Percentiles rank a stretch among this genome's conserved stretches.
phyloP scores from a whole-genome alignment of 352 stramenopile genomes.

The Lagenidium giganteum region DNA sequence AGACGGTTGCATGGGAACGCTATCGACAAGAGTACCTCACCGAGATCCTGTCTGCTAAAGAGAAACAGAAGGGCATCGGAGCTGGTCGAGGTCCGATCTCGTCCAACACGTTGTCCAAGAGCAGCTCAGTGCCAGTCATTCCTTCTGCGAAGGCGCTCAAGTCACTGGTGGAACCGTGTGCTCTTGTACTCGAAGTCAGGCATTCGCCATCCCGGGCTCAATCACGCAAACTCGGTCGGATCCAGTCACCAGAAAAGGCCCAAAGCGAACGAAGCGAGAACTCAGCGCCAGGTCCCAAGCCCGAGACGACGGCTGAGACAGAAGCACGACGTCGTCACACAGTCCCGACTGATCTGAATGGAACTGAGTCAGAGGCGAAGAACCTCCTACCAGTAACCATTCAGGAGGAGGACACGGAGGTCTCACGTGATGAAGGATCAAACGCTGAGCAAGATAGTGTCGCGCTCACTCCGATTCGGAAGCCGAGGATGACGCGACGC shows the following conservation, averaged over 20 bases:
- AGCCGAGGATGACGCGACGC: slow-evolving; percentile 1
- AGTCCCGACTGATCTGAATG: no score
- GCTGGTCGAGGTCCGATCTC: slow-evolving; percentile 13
- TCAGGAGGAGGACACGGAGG: no score
- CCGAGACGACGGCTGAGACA: no score
- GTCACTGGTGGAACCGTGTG: slow-evolving; percentile 12
- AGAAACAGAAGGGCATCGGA: slow-evolving; percentile 10
- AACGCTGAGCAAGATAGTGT: slow-evolving; percentile 4
- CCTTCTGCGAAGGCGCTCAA: slow-evolving; percentile 8
- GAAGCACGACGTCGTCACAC: no score
- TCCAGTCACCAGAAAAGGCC: neutral
- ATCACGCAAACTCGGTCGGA: slow-evolving; percentile 5
- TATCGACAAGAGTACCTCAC: slow-evolving; percentile 64
- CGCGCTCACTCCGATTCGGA: neutral
- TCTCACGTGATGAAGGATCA: no score
- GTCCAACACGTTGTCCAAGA: slow-evolving; percentile 15
- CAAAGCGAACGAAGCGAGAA: no score
- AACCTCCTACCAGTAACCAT: no score
- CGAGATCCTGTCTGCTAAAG: slow-evolving; percentile 28
- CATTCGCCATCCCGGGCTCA: no score
- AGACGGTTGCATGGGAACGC: slow-evolving; percentile 73
- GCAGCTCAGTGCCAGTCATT: slow-evolving; percentile 26
- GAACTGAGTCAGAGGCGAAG: no score
- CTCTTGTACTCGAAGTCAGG: slow-evolving; percentile 8
- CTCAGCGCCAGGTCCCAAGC: no score